Conservation (phyloP, 805 yeast genomes). For the Yueomyces sinensis region DNA sequence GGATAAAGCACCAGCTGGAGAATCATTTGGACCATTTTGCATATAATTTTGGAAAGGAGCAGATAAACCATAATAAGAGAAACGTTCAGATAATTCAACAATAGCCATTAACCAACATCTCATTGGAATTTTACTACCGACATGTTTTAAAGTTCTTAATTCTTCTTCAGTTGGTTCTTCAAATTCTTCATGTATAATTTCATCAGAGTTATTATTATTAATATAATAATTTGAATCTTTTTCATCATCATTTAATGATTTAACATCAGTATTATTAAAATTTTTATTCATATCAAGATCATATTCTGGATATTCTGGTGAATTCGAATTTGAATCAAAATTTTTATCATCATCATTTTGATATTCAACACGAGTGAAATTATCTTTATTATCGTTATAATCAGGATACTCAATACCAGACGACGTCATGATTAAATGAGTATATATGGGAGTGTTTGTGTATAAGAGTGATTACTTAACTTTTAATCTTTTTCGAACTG, state of each 20-base stretch:
- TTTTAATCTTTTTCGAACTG: too few relatives aligned
- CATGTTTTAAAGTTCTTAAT: conserved; percentile 16
- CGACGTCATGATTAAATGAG: too few relatives aligned
- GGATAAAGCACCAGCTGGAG: conserved; percentile 41
- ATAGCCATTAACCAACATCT: conserved; percentile 41
- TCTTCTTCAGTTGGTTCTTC: conserved; percentile 21
- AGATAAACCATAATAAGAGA: conserved; percentile 65
- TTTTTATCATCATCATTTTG: too few relatives aligned
- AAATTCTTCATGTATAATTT: conserved; percentile 3
- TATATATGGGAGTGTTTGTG: too few relatives aligned
- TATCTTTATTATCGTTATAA: too few relatives aligned
- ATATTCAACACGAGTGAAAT: too few relatives aligned
- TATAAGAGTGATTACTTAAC: too few relatives aligned
- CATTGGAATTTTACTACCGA: conserved; percentile 34
- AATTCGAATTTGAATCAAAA: too few relatives aligned
- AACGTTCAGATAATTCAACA: conserved; percentile 72
- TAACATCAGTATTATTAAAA: background rate
- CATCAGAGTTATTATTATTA: background rate
- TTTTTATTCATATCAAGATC: too few relatives aligned
- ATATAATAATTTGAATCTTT: background rate
- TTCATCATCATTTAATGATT: background rate
- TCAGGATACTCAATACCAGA: too few relatives aligned
- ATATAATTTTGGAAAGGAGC: conserved; percentile 72
- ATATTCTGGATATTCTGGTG: too few relatives aligned
- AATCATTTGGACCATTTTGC: conserved; percentile 37